phyloP scores from a whole-genome alignment of 352 stramenopile genomes.

The Phytophthora foliorum region DNA sequence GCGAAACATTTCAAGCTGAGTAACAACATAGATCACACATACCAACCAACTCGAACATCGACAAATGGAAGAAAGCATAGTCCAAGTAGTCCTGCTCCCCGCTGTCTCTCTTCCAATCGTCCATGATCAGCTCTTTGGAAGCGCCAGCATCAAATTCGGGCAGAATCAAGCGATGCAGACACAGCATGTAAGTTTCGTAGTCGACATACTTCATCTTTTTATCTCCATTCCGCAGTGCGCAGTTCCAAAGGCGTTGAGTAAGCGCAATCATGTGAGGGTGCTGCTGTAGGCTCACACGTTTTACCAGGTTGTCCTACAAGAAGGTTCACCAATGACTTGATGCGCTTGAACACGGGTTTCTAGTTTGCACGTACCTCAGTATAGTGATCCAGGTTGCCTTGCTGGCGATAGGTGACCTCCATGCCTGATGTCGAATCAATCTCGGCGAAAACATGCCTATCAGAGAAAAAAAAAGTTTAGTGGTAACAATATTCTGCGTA shows the following conservation, averaged over 20 bases:
- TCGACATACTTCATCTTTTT: conserved; percentile 47
- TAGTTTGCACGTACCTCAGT: conserved; percentile 51
- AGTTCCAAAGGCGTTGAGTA: conserved; percentile 78
- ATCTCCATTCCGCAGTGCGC: conserved; percentile 46
- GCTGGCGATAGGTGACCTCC: conserved; percentile 67
- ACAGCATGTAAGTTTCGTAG: conserved; percentile 81
- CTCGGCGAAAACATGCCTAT: conserved; percentile 71
- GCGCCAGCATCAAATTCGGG: conserved; percentile 74
- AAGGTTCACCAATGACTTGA: not conserved
- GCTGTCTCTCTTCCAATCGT: conserved; percentile 78
- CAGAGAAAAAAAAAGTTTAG: not conserved
- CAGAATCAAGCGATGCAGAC: conserved; percentile 79
- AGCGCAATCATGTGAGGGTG: conserved; percentile 76
- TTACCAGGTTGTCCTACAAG: conserved; percentile 70
- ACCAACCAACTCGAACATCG: conserved; percentile 88
- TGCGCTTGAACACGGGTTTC: not conserved
- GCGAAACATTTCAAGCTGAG: not conserved
- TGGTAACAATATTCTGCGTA: not conserved
- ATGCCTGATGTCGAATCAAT: conserved; percentile 25
- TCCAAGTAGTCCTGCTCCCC: conserved; percentile 59
- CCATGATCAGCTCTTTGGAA: conserved; percentile 70
- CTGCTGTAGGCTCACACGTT: conserved; percentile 64
- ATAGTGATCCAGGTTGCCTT: conserved; percentile 83
- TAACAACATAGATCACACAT: conserved; percentile 14
- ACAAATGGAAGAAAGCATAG: conserved; percentile 83